These are phyloP conservation scores for Ehretia macrophylla DNA, from an alignment of 257 asterid species.

Conservation along the genomic window DNA sequence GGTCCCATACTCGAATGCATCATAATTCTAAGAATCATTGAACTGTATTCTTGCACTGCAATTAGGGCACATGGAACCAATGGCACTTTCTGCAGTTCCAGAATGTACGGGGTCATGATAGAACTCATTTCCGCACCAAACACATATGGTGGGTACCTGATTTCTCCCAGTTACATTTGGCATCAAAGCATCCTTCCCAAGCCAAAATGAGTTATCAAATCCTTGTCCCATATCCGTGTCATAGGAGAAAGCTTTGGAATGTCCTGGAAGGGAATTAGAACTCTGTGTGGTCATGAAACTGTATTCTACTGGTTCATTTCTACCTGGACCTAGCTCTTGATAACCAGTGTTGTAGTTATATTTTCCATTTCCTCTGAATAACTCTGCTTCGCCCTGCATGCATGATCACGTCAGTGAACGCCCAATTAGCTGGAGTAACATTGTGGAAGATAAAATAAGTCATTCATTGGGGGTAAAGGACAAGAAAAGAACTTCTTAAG, in stretches of 20 bases:
- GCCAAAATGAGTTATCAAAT: constrained; percentile 58
- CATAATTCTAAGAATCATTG: constrained; percentile 24
- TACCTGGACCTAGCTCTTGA: constrained; percentile 37
- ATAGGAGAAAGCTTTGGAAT: constrained; percentile 43
- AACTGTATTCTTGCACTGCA: constrained; percentile 28
- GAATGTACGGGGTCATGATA: constrained; percentile 43
- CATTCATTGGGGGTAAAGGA: too few species aligned
- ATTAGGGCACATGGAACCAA: constrained; percentile 56
- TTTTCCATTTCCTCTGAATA: constrained; percentile 35
- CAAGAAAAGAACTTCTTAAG: too few species aligned
- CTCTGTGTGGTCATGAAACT: constrained; percentile 66
- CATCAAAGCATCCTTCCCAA: constrained; percentile 52
- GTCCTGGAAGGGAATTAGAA: constrained; percentile 45
- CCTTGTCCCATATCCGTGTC: constrained; percentile 38
- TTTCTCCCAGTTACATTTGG: constrained; percentile 28
- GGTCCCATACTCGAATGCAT: neutral
- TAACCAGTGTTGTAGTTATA: constrained; percentile 21
- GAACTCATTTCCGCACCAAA: constrained; percentile 67
- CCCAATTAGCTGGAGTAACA: too few species aligned
- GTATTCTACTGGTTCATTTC: constrained; percentile 61
- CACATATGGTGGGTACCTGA: constrained; percentile 44
- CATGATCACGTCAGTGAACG: too few species aligned
- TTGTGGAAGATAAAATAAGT: too few species aligned
- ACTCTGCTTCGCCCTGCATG: constrained; percentile 47
- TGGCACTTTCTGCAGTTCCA: constrained; percentile 49